A percentile compares a stretch with the other conserved stretches of the same genome.
phyloP scores from a whole-genome alignment of 1,284 basidiomycete genomes.

The Cronartium quercuum region DNA sequence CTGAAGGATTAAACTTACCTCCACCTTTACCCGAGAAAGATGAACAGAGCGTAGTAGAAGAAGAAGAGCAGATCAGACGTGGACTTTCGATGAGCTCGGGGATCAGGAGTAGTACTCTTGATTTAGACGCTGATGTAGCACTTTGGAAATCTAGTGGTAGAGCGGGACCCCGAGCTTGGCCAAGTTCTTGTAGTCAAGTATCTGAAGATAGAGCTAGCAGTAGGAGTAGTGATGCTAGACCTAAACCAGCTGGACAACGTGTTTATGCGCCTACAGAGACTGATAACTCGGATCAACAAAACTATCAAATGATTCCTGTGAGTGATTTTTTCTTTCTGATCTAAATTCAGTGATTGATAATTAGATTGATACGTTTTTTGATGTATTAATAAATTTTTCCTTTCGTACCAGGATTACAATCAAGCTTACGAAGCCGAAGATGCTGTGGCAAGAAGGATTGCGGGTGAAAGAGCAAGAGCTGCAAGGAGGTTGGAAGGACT shows the following conservation, averaged over 20 bases:
- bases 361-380: not conserved
- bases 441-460: conserved; percentile 26
- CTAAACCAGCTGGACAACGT: not conserved
- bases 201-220: too few species aligned
- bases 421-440: conserved; percentile 38
- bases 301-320: conserved; percentile 29
- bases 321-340: conserved; percentile 4
- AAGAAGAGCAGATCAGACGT: not conserved
- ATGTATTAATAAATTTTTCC: not conserved
- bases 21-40: conserved; percentile 24
- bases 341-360: not conserved
- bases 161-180: not conserved
- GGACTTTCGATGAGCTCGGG: not conserved
- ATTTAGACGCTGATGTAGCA: conserved; percentile 38
- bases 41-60: not conserved
- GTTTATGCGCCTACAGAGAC: conserved; percentile 29
- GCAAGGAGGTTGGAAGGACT: conserved; percentile 35
- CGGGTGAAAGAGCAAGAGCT: conserved; percentile 36
- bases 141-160: conserved; percentile 34
- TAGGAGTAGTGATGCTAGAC: not conserved
- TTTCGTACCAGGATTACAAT: conserved; percentile 35
- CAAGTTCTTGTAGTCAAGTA: too few species aligned
- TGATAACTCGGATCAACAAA: conserved; percentile 9
- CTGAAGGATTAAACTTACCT: conserved; percentile 8
- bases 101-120: conserved; percentile 12